Conservation (phyloP, 2,329 filamentous ascomycete species). For the Fusarium aywerte region DNA sequence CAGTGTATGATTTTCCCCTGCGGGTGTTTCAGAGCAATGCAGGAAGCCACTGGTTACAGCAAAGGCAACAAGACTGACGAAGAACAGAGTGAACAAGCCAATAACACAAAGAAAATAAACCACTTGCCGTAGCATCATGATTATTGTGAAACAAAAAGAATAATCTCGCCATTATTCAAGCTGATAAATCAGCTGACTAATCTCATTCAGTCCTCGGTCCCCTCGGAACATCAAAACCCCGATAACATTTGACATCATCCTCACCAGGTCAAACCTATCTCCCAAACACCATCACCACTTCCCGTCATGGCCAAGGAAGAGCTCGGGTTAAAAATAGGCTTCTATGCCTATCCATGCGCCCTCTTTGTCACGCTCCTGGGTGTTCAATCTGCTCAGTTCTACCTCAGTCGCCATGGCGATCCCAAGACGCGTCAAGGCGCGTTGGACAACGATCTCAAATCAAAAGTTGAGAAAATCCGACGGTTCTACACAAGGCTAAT, state of each 20-base stretch:
- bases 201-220: not conserved
- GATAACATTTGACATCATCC: conserved; percentile 24
- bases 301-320: conserved; percentile 49
- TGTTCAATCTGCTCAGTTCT: conserved; percentile 53
- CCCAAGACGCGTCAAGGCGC: conserved; percentile 38
- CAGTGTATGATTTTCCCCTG: no score
- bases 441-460: conserved; percentile 46
- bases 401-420: conserved; percentile 47
- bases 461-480: conserved; percentile 43
- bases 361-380: conserved; percentile 53
- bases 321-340: conserved; percentile 53
- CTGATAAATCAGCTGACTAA: conserved; percentile 26
- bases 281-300: not conserved
- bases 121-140: not conserved
- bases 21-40: not conserved
- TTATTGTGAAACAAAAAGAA: not conserved
- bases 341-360: conserved; percentile 55
- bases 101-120: not conserved
- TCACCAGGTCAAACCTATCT: not conserved
- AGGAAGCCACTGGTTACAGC: not conserved
- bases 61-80: no score
- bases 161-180: not conserved
- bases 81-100: not conserved
- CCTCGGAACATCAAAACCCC: conserved; percentile 20
- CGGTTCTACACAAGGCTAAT: conserved; percentile 50